phyloP scores from a whole-genome alignment of 2,329 filamentous ascomycete genomes.

The Apiospora koreana region DNA sequence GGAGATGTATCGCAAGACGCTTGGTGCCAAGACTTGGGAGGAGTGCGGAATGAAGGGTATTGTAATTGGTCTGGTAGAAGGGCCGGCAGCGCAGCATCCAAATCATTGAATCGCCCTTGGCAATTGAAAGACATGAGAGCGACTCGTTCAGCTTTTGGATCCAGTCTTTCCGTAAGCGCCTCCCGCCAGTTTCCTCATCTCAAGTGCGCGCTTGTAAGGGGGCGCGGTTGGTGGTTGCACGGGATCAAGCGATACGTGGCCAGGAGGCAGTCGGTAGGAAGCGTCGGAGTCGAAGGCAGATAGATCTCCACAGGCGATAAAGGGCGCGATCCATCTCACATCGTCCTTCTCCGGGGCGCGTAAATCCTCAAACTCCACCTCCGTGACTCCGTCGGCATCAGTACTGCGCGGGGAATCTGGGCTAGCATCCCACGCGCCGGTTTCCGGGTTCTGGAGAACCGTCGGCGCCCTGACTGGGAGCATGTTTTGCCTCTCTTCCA shows the following conservation, averaged over 20 bases:
- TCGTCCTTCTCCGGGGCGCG: constrained; percentile 40
- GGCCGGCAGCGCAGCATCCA: constrained; percentile 22
- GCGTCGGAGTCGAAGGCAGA: constrained; percentile 95
- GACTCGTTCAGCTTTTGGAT: constrained; percentile 27
- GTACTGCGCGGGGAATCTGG: constrained; percentile 19
- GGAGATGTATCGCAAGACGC: constrained; percentile 48
- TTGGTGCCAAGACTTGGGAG: constrained; percentile 47
- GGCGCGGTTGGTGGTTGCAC: constrained; percentile 95
- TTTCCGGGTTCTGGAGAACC: constrained; percentile 46
- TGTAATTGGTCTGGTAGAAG: constrained; percentile 28
- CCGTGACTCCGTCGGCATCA: constrained; percentile 40
- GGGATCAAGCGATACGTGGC: constrained; percentile 84
- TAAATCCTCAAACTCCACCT: constrained; percentile 53
- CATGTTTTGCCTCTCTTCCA: constrained; percentile 41
- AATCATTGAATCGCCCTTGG: background rate
- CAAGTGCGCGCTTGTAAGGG: constrained; percentile 88
- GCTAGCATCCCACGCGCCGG: constrained; percentile 44
- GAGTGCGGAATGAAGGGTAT: constrained; percentile 45
- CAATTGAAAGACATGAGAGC: background rate
- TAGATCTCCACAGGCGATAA: constrained; percentile 95
- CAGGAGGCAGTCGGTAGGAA: constrained; percentile 85
- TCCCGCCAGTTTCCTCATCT: constrained; percentile 74
- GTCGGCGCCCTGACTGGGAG: constrained; percentile 43
- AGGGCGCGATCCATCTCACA: constrained; percentile 85
- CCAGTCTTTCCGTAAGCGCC: constrained; percentile 76